phyloP scores from a whole-genome alignment of 2,329 filamentous ascomycete genomes.

The Sarocladiaceae sp. region DNA sequence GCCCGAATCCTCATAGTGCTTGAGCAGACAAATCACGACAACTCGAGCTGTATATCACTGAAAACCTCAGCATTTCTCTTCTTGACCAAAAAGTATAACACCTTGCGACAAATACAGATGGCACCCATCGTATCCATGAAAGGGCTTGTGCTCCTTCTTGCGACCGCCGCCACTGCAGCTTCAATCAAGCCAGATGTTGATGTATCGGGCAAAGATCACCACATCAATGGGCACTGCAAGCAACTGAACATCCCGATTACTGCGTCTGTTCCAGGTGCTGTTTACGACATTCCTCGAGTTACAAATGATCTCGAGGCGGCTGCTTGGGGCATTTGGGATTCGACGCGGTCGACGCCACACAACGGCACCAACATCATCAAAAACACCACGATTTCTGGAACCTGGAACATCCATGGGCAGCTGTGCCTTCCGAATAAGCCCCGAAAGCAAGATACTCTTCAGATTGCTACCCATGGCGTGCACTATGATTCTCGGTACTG shows the following conservation, averaged over 20 bases:
- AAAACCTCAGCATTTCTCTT: no score
- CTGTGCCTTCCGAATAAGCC: slow-evolving; percentile 14
- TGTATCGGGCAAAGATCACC: neutral
- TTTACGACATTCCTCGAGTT: slow-evolving; percentile 18
- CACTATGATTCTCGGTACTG: slow-evolving; percentile 40
- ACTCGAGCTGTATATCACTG: no score
- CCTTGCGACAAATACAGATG: no score
- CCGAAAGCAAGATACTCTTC: slow-evolving; percentile 19
- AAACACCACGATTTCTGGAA: slow-evolving; percentile 13
- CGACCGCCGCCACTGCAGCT: neutral
- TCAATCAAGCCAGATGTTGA: neutral
- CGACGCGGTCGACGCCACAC: slow-evolving; percentile 13
- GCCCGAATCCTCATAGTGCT: no score
- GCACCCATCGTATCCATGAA: no score
- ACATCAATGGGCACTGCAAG: slow-evolving; percentile 8
- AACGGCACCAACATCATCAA: slow-evolving; percentile 7
- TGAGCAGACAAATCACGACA: no score
- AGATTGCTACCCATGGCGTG: slow-evolving; percentile 34
- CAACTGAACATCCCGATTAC: slow-evolving; percentile 13
- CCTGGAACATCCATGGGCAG: slow-evolving; percentile 16
- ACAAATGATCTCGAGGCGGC: slow-evolving; percentile 22
- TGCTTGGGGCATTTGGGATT: slow-evolving; percentile 17
- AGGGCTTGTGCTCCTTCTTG: no score
- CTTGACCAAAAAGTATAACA: no score
- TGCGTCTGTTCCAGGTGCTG: slow-evolving; percentile 12